A percentile compares a stretch with the other conserved stretches of the same genome.
phyloP scores from a whole-genome alignment of 2,329 filamentous ascomycete species.

The Chaetothyriales sp. region DNA sequence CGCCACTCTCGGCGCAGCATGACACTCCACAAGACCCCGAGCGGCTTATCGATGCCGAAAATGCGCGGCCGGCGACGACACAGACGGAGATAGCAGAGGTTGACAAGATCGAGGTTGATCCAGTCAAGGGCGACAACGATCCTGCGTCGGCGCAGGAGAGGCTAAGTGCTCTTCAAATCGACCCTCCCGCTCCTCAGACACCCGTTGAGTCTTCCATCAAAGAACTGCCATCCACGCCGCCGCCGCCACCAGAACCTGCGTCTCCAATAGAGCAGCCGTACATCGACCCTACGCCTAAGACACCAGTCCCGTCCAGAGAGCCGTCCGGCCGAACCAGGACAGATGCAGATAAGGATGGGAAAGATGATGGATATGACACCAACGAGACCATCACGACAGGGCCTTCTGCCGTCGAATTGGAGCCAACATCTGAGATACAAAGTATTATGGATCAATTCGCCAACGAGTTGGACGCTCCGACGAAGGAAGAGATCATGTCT shows the following conservation, averaged over 20 bases:
- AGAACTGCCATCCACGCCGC: conserved; percentile 19
- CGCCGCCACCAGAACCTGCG: conserved; percentile 26
- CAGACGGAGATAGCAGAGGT: too few relatives aligned
- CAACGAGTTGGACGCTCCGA: conserved; percentile 54
- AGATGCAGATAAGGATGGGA: not conserved
- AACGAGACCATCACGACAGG: conserved; percentile 11
- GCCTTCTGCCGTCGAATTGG: conserved; percentile 33
- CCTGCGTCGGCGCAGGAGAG: conserved; percentile 1
- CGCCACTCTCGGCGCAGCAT: not conserved
- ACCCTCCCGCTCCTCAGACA: not conserved
- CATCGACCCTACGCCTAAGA: conserved; percentile 34
- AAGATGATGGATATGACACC: not conserved
- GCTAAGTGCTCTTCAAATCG: conserved; percentile 3
- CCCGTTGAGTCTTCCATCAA: conserved; percentile 5
- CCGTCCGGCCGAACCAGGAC: conserved; percentile 17
- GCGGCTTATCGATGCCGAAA: not conserved
- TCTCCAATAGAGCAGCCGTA: conserved; percentile 39
- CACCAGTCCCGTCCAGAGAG: conserved; percentile 27
- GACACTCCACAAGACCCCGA: not conserved
- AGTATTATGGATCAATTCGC: conserved; percentile 96
- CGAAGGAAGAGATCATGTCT: conserved; percentile 78
- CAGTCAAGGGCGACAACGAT: too few relatives aligned
- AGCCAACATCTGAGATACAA: conserved; percentile 74
- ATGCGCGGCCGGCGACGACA: too few relatives aligned
- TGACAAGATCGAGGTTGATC: too few relatives aligned